Evolutionary conservation across 108 stramenopile species (phyloP).

Genomic region (Epipyxis sp.): DNA sequence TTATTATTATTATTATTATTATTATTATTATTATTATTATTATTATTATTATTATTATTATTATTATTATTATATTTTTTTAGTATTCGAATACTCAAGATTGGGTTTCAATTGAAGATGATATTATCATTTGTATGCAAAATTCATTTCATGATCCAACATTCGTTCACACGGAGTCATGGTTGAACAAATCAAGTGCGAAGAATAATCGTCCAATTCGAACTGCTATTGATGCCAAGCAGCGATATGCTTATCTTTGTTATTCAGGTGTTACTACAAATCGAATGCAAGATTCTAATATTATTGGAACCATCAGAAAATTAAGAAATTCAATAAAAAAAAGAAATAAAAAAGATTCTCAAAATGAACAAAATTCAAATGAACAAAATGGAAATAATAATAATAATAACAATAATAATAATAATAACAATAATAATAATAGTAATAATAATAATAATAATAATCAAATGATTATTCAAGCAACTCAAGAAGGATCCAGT

Average conservation of each 20-base stretch:
- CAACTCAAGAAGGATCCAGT: too few relatives aligned
- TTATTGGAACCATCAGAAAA: background rate
- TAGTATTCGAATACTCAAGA: background rate
- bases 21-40: too few relatives aligned
- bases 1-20: too few relatives aligned
- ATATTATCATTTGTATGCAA: background rate
- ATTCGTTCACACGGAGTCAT: background rate
- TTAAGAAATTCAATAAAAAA: background rate
- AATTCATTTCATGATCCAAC: background rate
- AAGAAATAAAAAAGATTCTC: background rate
- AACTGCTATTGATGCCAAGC: background rate
- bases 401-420: background rate
- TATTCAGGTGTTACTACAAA: background rate
- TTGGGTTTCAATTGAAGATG: background rate
- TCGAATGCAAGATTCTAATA: background rate
- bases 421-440: background rate
- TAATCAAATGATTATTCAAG: too few relatives aligned
- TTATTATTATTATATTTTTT: too few relatives aligned
- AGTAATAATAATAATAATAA: too few relatives aligned
- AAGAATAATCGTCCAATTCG: background rate
- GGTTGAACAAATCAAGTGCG: background rate
- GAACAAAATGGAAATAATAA: background rate
- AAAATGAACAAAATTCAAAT: background rate
- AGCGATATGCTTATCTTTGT: background rate
- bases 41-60: too few relatives aligned